Evolutionary conservation across 176 grass and related monocot genomes (phyloP).

Genomic region (Chloris gayana): DNA sequence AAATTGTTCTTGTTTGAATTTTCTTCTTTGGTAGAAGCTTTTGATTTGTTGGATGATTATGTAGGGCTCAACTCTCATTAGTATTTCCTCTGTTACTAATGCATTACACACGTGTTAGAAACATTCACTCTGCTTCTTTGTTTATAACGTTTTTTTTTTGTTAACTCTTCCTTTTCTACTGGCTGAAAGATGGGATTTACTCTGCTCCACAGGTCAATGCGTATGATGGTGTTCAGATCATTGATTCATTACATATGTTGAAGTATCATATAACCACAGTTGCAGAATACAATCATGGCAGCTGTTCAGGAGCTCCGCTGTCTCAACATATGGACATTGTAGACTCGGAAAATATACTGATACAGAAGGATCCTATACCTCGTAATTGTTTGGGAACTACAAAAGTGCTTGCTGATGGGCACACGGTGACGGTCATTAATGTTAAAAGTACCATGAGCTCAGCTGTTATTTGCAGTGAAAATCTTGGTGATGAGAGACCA

Average conservation of each 20-base stretch:
- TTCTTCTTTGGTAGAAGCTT: neutral
- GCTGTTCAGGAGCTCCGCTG: constrained; percentile 33
- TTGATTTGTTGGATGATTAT: too few relatives aligned
- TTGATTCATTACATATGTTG: constrained; percentile 74
- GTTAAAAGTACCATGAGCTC: constrained; percentile 38
- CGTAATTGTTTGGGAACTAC: constrained; percentile 44
- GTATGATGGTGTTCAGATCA: constrained; percentile 66
- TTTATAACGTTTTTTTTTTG: neutral
- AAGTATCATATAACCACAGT: constrained; percentile 80
- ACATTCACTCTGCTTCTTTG: neutral
- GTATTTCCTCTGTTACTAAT: constrained; percentile 4
- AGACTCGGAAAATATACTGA: constrained; percentile 37
- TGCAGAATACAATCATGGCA: constrained; percentile 34
- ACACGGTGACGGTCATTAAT: constrained; percentile 77
- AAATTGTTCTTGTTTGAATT: neutral
- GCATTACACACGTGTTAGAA: constrained; percentile 6
- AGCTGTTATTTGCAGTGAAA: constrained; percentile 22
- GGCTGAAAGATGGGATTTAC: constrained; percentile 13
- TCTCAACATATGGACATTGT: constrained; percentile 45
- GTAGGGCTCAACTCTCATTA: neutral
- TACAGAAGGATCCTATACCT: constrained; percentile 35
- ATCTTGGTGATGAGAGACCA: constrained; percentile 11
- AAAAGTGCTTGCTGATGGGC: constrained; percentile 72
- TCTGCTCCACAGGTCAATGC: constrained; percentile 78
- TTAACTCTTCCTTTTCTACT: constrained; percentile 14